A percentile compares a stretch with the other conserved stretches of the same genome.
Conservation (phyloP, 441 rosid species). For the Capsella rubella region DNA sequence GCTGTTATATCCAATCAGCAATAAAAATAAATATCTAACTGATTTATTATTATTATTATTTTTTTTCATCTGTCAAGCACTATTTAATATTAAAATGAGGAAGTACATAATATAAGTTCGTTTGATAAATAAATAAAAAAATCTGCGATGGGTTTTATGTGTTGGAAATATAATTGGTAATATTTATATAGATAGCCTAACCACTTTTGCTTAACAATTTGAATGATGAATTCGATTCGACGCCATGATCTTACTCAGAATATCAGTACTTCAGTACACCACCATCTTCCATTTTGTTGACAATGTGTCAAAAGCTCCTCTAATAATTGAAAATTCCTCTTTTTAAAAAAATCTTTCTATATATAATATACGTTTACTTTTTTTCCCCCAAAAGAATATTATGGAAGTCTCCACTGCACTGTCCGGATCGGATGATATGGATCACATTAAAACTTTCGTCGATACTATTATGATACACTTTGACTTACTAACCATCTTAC, state of each 20-base stretch:
- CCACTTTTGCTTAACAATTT: neutral
- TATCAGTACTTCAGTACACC: conserved; percentile 3
- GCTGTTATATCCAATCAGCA: too few relatives aligned
- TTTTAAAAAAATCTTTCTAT: neutral
- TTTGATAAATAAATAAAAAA: neutral
- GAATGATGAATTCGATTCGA: conserved; percentile 27
- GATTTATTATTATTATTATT: too few relatives aligned
- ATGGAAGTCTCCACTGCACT: conserved; percentile 17
- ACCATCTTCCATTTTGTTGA: conserved; percentile 15
- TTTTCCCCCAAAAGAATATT: neutral
- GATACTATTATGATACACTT: conserved; percentile 9
- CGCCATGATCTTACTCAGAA: conserved; percentile 19
- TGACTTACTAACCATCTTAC: conserved; percentile 4
- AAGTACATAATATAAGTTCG: neutral
- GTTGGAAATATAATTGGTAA: neutral
- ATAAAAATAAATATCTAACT: too few relatives aligned
- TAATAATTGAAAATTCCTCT: conserved; percentile 12
- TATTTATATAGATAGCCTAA: conserved; percentile 10
- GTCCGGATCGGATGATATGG: neutral
- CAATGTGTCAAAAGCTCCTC: conserved; percentile 19
- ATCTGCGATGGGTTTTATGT: neutral
- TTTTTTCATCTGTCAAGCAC: neutral
- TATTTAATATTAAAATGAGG: neutral
- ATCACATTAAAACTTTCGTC: conserved; percentile 16
- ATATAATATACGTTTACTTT: too few relatives aligned